Conservation (phyloP, 169 alveolate genomes). For the Eimeria brunetti region DNA sequence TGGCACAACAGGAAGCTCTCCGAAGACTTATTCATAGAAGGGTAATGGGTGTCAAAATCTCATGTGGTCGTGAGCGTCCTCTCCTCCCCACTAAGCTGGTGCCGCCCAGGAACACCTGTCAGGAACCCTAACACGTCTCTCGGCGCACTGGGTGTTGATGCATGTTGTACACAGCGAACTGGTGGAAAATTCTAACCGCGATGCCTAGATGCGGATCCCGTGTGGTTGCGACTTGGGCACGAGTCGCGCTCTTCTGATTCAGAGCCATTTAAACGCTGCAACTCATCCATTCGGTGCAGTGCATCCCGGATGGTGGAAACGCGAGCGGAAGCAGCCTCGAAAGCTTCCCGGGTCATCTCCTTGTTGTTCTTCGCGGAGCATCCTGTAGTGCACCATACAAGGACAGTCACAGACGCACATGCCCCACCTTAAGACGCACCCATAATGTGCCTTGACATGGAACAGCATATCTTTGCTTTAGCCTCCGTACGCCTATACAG, state of each 20-base stretch:
- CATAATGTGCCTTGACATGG: not conserved
- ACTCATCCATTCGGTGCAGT: slow-evolving; percentile 56
- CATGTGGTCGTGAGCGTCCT: not conserved
- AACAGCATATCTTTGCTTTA: not conserved
- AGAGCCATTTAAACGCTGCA: not conserved
- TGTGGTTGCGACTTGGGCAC: not conserved
- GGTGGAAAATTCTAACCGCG: not conserved
- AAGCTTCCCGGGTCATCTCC: slow-evolving; percentile 68
- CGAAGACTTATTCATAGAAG: not conserved
- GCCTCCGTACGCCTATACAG: not conserved
- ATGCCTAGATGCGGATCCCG: not conserved
- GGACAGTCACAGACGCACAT: not conserved
- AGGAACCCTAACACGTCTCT: not conserved
- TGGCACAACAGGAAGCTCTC: not conserved
- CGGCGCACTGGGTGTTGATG: not conserved
- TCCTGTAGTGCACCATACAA: not conserved
- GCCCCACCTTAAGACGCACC: not conserved
- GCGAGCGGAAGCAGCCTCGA: slow-evolving; percentile 62
- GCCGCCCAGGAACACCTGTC: not conserved
- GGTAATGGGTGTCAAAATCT: not conserved
- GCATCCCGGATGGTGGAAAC: slow-evolving; percentile 37
- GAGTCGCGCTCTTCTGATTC: slow-evolving; percentile 35
- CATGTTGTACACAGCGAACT: not conserved
- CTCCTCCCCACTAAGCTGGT: not conserved
- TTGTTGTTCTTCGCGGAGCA: slow-evolving; percentile 36